Base-by-base conservation (phyloP, 2,329 filamentous ascomycete species). In the Exserohilum turcica region DNA sequence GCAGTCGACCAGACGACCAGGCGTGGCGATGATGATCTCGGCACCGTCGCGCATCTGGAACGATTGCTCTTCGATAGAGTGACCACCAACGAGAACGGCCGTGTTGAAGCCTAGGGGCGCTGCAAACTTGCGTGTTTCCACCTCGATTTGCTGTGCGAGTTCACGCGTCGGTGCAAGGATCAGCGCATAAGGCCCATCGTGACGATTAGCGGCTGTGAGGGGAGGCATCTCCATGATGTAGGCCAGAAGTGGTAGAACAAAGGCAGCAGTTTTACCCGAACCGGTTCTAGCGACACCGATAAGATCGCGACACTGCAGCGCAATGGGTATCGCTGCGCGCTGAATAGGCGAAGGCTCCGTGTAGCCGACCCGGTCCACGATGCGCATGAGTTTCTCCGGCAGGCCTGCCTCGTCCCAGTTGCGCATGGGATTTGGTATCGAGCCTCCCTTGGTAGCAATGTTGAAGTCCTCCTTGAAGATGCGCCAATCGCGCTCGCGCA, bases 401-500 rank as follows among this genome's bases (percentile, higher is more conserved):
- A 99, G 80, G 5, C 82, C 82, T 3, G 92, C 96, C 75, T 99
- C 94, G 40, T 84, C 72, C 94, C 94, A 99, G 64, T 82, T 91
- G 43, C 94, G 91, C 92, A 99, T 97, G 0, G 94, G 94, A 67
- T 97, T 93, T 0, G 94, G 94, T 50, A 97, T 91, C 21, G 84
- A 83, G 37, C 93, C 93, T 52, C 94, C 94, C 75, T 96, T 97
- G 7, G 92, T 97, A 35, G 88, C 83, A 72, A 99, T 99, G 65
- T 94, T 95, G 78, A 96, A 97, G 76, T 99, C 92, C 75, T 97
- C 94, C 77, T 97, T 99, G 86, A 99, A 97, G 66, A 99, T 97
- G 71, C 94, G 90, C 94, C 94, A 99, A 76, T 99, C 94, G 73
- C 94, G 84, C 77, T 97, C 92, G 58, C 91, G 90, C 94, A 99